Percentiles rank a stretch among this genome's conserved stretches.
Conservation (phyloP, 257 asterid species). For the Avicennia marina region DNA sequence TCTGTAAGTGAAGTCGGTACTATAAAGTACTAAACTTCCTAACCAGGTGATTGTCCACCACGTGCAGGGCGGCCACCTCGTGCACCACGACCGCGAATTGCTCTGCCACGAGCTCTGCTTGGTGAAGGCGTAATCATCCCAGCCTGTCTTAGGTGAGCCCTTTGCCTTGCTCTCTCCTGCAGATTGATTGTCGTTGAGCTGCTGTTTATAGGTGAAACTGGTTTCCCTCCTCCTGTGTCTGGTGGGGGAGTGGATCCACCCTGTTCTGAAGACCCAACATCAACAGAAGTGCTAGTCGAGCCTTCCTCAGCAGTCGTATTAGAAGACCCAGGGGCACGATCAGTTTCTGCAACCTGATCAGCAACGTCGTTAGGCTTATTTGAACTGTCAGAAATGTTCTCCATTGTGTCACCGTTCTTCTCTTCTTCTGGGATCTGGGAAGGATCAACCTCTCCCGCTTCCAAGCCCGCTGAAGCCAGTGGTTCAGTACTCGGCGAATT, state of each 20-base stretch:
- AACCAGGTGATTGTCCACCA: conserved; percentile 49
- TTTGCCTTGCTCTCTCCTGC: conserved; percentile 56
- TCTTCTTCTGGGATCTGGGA: conserved; percentile 45
- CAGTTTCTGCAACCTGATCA: conserved; percentile 40
- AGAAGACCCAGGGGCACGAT: conserved; percentile 28
- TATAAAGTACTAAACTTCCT: conserved; percentile 9
- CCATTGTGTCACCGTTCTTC: conserved; percentile 32
- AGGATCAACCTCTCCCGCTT: conserved; percentile 55
- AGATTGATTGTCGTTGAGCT: conserved; percentile 64
- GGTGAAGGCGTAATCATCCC: conserved; percentile 36
- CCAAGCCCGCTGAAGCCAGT: conserved; percentile 31
- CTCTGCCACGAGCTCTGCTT: conserved; percentile 61
- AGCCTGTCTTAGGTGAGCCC: conserved; percentile 51
- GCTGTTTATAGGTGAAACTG: conserved; percentile 36
- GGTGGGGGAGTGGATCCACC: conserved; percentile 30
- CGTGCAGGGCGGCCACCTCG: conserved; percentile 58
- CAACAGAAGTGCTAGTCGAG: conserved; percentile 34
- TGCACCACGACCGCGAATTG: conserved; percentile 50
- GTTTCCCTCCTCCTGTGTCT: conserved; percentile 30
- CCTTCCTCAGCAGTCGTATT: conserved; percentile 28
- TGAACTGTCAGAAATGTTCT: conserved; percentile 30
- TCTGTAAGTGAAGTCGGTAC: not conserved
- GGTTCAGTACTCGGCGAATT: conserved; percentile 38
- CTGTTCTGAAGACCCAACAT: conserved; percentile 39
- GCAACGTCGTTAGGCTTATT: conserved; percentile 33